These are phyloP conservation scores for Backusella luteola DNA, from an alignment of 192 early-diverging fungal genomes.

Conservation along the genomic window DNA sequence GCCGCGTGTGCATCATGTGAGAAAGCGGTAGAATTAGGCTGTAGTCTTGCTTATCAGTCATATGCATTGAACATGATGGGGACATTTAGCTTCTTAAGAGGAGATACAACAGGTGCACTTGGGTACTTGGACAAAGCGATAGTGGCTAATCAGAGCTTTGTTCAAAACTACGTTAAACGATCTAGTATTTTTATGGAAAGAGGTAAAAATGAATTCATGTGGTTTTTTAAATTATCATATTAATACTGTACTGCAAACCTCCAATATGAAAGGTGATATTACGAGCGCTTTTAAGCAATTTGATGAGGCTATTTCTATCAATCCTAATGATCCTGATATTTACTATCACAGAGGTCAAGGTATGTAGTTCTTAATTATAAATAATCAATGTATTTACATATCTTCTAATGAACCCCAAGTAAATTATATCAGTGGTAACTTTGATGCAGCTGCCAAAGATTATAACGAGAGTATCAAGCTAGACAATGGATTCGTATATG, in stretches of 20 bases:
- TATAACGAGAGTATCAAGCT: conserved; percentile 79
- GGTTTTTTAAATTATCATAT: neutral
- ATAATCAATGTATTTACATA: neutral
- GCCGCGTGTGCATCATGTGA: conserved; percentile 60
- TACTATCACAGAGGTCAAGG: conserved; percentile 78
- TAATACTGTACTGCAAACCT: neutral
- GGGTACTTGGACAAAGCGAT: conserved; percentile 79
- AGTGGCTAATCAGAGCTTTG: conserved; percentile 70
- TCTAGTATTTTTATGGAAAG: conserved; percentile 92
- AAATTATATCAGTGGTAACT: conserved; percentile 82
- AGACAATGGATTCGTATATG: conserved; percentile 81
- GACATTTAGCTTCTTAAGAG: conserved; percentile 87
- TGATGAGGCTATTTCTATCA: conserved; percentile 63
- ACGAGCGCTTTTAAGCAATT: conserved; percentile 65
- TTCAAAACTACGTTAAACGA: conserved; percentile 86
- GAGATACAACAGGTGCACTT: conserved; percentile 72
- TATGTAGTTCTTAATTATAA: conserved; percentile 1
- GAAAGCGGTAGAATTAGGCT: conserved; percentile 63
- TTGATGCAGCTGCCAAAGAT: conserved; percentile 76
- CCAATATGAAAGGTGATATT: conserved; percentile 43
- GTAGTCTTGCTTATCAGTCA: conserved; percentile 47
- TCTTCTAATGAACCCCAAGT: conserved; percentile 37
- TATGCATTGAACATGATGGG: conserved; percentile 83
- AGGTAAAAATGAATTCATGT: conserved; percentile 1
- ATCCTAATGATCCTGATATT: conserved; percentile 79